A percentile compares a stretch with the other conserved stretches of the same genome.
phyloP scores from a whole-genome alignment of 345 rosid genomes.

The Angophora floribunda region DNA sequence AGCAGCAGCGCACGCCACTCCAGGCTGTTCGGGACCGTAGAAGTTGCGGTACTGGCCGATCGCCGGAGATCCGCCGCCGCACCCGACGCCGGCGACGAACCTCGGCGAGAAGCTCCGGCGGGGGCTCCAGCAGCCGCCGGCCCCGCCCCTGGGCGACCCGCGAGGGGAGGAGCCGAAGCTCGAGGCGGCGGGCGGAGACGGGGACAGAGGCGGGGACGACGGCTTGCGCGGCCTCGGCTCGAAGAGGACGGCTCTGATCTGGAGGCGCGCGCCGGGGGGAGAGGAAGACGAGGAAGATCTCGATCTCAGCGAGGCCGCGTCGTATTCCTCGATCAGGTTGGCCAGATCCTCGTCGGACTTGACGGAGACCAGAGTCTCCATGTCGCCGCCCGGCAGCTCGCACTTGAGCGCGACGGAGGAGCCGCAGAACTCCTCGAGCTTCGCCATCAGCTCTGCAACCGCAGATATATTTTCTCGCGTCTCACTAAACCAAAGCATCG shows the following conservation, averaged over 20 bases:
- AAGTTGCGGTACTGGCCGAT: neutral
- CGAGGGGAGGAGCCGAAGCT: neutral
- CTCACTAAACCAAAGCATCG: neutral
- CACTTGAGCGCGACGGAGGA: conserved; percentile 45
- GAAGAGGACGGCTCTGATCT: neutral
- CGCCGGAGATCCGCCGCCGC: neutral
- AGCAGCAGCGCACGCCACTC: neutral
- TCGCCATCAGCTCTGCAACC: conserved; percentile 41
- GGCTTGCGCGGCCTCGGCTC: neutral
- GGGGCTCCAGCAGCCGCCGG: neutral
- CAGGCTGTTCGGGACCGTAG: neutral
- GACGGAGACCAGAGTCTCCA: conserved; percentile 70
- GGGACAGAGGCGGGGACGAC: neutral
- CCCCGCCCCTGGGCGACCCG: neutral
- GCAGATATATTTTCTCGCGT: neutral
- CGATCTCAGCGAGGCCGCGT: conserved; percentile 1
- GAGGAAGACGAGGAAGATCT: neutral
- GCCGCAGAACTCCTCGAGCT: conserved; percentile 44
- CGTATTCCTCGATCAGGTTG: conserved; percentile 39
- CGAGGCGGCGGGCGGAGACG: neutral
- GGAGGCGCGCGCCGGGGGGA: neutral
- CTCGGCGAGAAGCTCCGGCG: neutral
- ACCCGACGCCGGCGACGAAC: neutral
- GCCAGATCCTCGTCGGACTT: conserved; percentile 72
- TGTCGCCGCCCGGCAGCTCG: conserved; percentile 68